Percentiles rank a stretch among this genome's conserved stretches.
Evolutionary conservation across 306 rosid genomes (phyloP).

Genomic region (Quercus aquifolioides): DNA sequence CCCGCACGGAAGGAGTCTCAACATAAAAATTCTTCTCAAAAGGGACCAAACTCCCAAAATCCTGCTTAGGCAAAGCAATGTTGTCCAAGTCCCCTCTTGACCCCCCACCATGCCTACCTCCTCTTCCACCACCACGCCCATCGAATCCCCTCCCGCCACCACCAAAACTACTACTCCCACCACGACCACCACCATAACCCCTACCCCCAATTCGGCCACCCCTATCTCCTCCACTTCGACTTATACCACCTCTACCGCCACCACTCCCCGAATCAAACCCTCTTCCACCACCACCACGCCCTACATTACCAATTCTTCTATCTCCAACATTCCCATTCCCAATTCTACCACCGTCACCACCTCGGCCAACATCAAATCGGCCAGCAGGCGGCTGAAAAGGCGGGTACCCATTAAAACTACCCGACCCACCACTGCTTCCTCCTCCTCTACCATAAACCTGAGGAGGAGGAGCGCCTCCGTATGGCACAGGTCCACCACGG

Average conservation of each 20-base stretch:
- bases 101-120: constrained; percentile 63
- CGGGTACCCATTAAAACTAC: constrained; percentile 36
- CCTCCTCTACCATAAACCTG: constrained; percentile 32
- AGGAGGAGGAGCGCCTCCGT: constrained; percentile 33
- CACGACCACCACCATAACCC: constrained; percentile 39
- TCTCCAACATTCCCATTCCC: constrained; percentile 25
- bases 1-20: constrained; percentile 55
- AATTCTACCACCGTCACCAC: constrained; percentile 28
- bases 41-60: constrained; percentile 75
- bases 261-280: not conserved
- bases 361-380: constrained; percentile 60
- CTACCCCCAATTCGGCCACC: constrained; percentile 38
- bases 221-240: constrained; percentile 18
- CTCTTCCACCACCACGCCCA: constrained; percentile 46
- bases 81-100: constrained; percentile 76
- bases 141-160: constrained; percentile 33
- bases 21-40: constrained; percentile 81
- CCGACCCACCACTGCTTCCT: constrained; percentile 41
- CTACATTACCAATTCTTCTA: constrained; percentile 22
- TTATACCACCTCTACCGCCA: not conserved
- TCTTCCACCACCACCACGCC: constrained; percentile 24
- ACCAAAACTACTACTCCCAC: constrained; percentile 19
- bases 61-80: constrained; percentile 70
- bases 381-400: constrained; percentile 69
- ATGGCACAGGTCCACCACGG: constrained; percentile 42